Percentiles rank a stretch among this genome's conserved stretches.
phyloP scores from a whole-genome alignment of 2,329 filamentous ascomycete genomes.

The Fusarium redolens region DNA sequence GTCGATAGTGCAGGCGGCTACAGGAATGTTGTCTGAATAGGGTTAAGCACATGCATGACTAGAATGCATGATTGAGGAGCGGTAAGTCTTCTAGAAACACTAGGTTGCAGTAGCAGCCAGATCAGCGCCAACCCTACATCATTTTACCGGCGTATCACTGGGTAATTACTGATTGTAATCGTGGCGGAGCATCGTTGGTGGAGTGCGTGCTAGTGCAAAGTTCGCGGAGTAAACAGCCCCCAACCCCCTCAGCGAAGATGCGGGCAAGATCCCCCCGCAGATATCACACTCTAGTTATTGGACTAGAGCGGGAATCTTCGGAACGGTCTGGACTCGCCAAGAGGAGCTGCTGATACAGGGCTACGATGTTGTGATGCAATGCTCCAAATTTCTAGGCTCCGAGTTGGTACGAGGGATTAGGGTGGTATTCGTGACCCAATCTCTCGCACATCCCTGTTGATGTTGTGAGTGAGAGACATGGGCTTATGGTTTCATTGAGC shows the following conservation, averaged over 20 bases:
- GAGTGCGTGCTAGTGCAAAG: background rate
- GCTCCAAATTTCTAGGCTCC: background rate
- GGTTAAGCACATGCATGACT: background rate
- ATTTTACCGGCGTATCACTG: background rate
- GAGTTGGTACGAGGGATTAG: background rate
- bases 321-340: constrained; percentile 6
- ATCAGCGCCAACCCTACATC: background rate
- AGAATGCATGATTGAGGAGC: background rate
- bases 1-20: background rate
- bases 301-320: constrained; percentile 12
- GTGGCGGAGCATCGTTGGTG: constrained; percentile 1
- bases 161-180: background rate
- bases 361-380: constrained; percentile 8
- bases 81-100: constrained; percentile 5
- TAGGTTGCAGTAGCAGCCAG: constrained; percentile 1
- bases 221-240: background rate
- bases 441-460: background rate
- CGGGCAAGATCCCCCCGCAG: constrained; percentile 4
- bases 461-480: background rate
- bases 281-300: background rate
- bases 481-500: background rate
- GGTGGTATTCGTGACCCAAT: constrained; percentile 13
- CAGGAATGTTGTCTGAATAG: background rate
- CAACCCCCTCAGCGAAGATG: background rate
- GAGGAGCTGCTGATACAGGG: background rate